Base-by-base conservation (phyloP, 306 rosid species). In the Acacia crassicarpa region DNA sequence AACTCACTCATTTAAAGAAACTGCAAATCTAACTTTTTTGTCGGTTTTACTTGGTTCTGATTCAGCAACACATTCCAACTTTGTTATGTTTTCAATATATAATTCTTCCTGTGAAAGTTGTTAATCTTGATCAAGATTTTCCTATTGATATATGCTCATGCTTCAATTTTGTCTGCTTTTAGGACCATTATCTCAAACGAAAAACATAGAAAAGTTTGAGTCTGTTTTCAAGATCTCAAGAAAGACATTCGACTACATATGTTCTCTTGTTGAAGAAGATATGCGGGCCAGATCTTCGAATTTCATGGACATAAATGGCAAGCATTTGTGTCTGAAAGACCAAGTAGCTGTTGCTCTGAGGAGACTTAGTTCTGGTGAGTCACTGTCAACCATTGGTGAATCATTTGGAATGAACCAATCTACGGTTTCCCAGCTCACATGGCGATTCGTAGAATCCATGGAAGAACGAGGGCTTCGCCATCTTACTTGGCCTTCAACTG, bases 331-430 rank as follows among this genome's bases (percentile, higher is more conserved):
- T 51, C 13, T 90, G 70, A 87, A 89, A 54, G 98, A 94, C 72
- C 97, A 94, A 85, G 98, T 94, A 54, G 98, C 95, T 35, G 78
- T 94, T 62, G 97, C 98, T 80, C 92, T 94, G 20, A 87, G 97
- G 85, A 91, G 97, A 89, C 97, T 94, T 45, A 79, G 94, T 87
- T 92, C 97, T 20, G 98, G 98, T 9, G 97, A 92, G 67, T 94
- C 98, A 9, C 71, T 94, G 81, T 83, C 88, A 48, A 85, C 66
- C 75, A 85, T 94, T 1, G 98, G 98, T 2, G 92, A 92, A 46
- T 89, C 91, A 54, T 94, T 94, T 80, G 81, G 85, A 78, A 66
- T 92, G 84, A 91, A 88, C 89, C 94, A 87, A 62, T 88, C 98
- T 58, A 86, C 97, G 16, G 98, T 94, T 85, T 89, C 98, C 72